Evolutionary conservation across 2,329 filamentous ascomycete genomes (phyloP), one percentile per base, ranked within the genome.

Genomic region (Sporothrix schenckii): DNA sequence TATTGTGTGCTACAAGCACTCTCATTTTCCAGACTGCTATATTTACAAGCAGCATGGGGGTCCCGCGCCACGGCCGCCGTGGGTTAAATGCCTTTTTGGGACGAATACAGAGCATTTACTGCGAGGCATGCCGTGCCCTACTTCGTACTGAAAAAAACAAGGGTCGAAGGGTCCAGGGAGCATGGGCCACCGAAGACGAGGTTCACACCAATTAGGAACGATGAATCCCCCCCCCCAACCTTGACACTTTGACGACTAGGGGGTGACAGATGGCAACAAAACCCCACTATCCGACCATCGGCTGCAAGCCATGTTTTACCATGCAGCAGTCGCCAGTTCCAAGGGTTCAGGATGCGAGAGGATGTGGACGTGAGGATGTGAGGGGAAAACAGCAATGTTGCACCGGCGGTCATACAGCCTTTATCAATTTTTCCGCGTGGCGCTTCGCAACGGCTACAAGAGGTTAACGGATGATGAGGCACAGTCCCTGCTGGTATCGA

Each of bases 391-490:
- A 34, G 7, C 34, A 9, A 1, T 34, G 6, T 34, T 34, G 34
- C 34, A 34, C 34, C 5, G 34, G 34, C 9, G 2, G 24, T 16
- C 44, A 50, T 47, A 66, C 21, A 11, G 9, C 27, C 65, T 56
- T 47, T 56, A 49, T 58, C 52, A 50, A 47, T 56, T 44, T 24
- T 47, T 24, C 52, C 19, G n/a, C 34, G 24, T 1, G 21, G 13
- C 53, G 66, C 53, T 68, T 68, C 50, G 66, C 41, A 21, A 56
- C 65, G 65, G 65, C 65, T 67, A 67, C 65, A 44, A 13, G 24
- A 54, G 65, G 65, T 10, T 11, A 14, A 44, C 11, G 61, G 39
- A n/a, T 19, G 19, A 66, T 56, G 24, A 30, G 21, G 49, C 49
- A 34, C 61, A 24, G 16, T 30, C 19, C 34, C 24, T 11, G 30